phyloP scores from a whole-genome alignment of 1,284 basidiomycete genomes.

The Hortiboletus rubellus region DNA sequence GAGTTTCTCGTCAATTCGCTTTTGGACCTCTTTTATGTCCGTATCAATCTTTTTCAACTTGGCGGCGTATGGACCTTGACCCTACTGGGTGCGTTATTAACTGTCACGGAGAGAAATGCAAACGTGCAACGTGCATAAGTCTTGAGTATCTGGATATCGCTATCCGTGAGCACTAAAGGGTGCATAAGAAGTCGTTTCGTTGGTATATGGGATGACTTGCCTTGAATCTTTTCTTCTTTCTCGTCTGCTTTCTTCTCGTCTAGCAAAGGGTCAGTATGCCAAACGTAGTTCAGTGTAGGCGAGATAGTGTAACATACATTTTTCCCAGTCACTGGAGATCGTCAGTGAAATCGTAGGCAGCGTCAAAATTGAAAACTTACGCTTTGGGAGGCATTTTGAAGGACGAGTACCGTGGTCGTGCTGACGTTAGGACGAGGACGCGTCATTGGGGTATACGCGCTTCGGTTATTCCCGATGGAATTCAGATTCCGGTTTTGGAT shows the following conservation, averaged over 20 bases:
- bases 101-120: background rate
- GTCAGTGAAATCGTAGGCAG: conserved; percentile 13
- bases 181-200: conserved; percentile 13
- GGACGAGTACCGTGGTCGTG: conserved; percentile 10
- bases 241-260: conserved; percentile 81
- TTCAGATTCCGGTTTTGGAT: conserved; percentile 37
- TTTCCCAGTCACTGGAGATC: conserved; percentile 86
- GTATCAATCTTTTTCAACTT: conserved; percentile 88
- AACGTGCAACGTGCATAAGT: conserved; percentile 71
- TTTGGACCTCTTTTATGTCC: conserved; percentile 96
- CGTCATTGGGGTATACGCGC: conserved; percentile 33
- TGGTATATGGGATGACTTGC: conserved; percentile 44
- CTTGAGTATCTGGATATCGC: conserved; percentile 98
- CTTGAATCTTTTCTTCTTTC: conserved; percentile 91
- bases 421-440: conserved; percentile 28
- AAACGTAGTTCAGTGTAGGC: background rate
- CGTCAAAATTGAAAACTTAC: conserved; percentile 41
- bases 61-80: conserved; percentile 95
- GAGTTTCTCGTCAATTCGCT: conserved; percentile 96
- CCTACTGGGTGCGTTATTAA: conserved; percentile 48
- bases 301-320: conserved; percentile 60
- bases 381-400: conserved; percentile 81
- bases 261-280: conserved; percentile 32
- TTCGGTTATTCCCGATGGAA: conserved; percentile 28
- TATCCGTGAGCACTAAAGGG: conserved; percentile 85